Base-by-base conservation (phyloP, 1,284 basidiomycete genomes). In the Cutaneotrichosporon daszewskae region DNA sequence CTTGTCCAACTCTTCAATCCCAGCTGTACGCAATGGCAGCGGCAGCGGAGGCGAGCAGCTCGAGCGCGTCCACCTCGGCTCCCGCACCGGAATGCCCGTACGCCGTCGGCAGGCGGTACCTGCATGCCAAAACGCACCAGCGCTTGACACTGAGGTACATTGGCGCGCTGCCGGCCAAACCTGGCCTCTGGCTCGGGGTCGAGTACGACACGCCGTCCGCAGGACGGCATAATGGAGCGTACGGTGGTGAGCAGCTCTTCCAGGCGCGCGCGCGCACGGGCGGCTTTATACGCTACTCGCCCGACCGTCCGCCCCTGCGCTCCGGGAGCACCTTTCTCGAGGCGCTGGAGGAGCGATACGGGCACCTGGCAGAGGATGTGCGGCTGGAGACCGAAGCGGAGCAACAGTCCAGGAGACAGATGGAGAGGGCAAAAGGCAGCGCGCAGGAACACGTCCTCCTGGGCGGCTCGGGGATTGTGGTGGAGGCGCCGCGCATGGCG, bases 151-250 rank as follows among this genome's bases (percentile, higher is more conserved):
- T 71, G 6, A 55, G 54, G 5, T 69, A 67, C 46, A 48, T 69
- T 43, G 68, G 66, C 11, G 47, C 49, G 1, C 59, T 68, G 0
- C 55, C 58, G 1, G 25, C 40, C n/a, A 23, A 24, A 22, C 31
- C 27, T 14, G 19, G 12, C 11, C 43, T 71, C 13, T 98, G 94
- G 92, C 77, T 92, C 5, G 94, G 94, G 12, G 78, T 97, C 39
- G 92, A 97, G 72, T 98, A 92, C 87, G 94, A 98, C 60, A 82
- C 90, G 60, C 76, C 83, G 5, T 49, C 64, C 1, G 77, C 87
- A 40, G 92, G 92, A 20, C 94, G 86, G 68, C 91, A 97, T 64
- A 80, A 84, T 55, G 94, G 94, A 11, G 66, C 75, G 44, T 87
- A 85, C 65, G 81, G 87, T 53, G 85, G 82, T 26, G 78, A 74